Evolutionary conservation across 352 stramenopile genomes (phyloP), one percentile per base, ranked within the genome.

Genomic region (Globisporangium mamillatum): DNA sequence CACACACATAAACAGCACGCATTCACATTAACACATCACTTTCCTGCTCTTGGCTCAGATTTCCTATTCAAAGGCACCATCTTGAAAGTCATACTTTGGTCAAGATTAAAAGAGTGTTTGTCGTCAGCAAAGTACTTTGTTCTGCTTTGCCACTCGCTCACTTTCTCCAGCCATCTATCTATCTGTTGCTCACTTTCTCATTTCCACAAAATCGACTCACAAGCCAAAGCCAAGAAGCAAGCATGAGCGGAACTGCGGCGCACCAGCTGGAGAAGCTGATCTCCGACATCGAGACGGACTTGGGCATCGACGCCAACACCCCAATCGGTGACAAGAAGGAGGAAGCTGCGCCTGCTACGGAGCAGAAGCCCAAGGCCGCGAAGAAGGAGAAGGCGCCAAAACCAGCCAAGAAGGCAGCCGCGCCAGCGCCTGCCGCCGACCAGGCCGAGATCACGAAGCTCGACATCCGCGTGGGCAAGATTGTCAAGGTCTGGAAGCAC

Each of bases 401-500:
- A 56, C 61, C 81, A 63, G 72, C 74, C 52, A 86, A 86, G 68
- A 80, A 79, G 63, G 68, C 76, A 59, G 88, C 90, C 75, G 76
- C 73, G 2, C 72, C 82, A 32, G 36, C 66, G 10, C 20, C 59
- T 24, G 75, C 76, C 24, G 70, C 76, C 10, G 84, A 90, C 52
- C 86, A 96, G 71, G 75, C 87, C 1, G 88, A 96, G 70, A 94
- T 97, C 77, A 95, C 91, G 66, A 97, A 97, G 75, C 79, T 97
- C 34, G 90, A 97, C 78, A 97, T 98, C 67, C 90, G 91, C 64
- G 92, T 98, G 41, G 92, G 92, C 32, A 81, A 94, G 66, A 97
- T 98, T 75, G 79, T 94, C 66, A 97, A 97, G 67, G 90, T 95
- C 54, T 97, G 90, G 90, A 95, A 96, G 75, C 92, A 97, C 76